Base-by-base conservation (phyloP, 257 asterid genomes). In the Verbena officinalis region DNA sequence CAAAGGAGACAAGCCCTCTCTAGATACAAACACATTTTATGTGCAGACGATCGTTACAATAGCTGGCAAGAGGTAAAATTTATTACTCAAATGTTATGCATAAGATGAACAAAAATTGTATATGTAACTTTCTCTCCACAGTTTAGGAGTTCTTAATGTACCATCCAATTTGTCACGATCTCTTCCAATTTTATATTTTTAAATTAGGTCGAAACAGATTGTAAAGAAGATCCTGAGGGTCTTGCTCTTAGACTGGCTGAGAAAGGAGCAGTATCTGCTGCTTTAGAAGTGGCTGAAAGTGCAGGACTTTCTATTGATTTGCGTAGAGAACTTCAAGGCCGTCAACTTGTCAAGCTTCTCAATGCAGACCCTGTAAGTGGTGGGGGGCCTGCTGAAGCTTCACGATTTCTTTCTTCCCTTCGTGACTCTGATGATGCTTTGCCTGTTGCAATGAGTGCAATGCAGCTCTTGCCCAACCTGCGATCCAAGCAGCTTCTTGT, bases 381-480 rank as follows among this genome's bases (percentile, higher is more conserved):
- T 22, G 99, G 99, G 46, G 99, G 99, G 58, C 99, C 99, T 58
- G 99, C 99, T 38, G 99, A 87, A 84, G 99, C 99, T 59, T 93
- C 99, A 27, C 96, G 99, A 55, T 93, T 93, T 80, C 95, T 93
- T 64, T 90, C 97, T 55, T 85, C 96, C 58, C 79, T 93, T 22
- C 95, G 90, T 36, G 95, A 90, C 73, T 73, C 95, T 75, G 95
- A 87, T 56, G 99, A 93, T 81, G 97, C 97, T 77, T 74, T 93
- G 75, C 95, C 99, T 30, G 99, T 90, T 70, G 99, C 99, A 72
- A 90, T 93, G 80, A 87, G 97, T 74, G 96, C 99, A 69, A 93
- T 93, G 99, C 97, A 93, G 82, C 97, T 90, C 73, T 75, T 93
- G 78, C 99, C 99, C 70, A 82, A 87, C 64, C 96, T 93, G 67